These are phyloP conservation scores for Corynascus novoguineensis DNA, from an alignment of 495 filamentous ascomycete genomes.

Conservation along the genomic window DNA sequence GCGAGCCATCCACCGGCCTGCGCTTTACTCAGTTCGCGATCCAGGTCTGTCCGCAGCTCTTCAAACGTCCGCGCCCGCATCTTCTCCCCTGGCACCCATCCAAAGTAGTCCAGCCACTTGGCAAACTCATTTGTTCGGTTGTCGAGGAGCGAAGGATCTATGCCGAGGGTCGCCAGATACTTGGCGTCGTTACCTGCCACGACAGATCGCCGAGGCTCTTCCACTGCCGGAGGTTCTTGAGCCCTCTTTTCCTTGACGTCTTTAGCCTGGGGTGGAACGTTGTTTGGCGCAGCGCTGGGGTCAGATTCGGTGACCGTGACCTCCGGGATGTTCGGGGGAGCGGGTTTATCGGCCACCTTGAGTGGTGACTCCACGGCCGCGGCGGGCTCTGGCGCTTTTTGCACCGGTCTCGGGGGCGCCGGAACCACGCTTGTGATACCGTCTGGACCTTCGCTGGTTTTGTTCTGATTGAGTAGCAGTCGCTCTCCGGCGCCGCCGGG, in stretches of 20 bases:
- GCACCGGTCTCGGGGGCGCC: conserved; percentile 53
- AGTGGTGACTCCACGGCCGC: conserved; percentile 21
- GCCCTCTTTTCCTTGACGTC: conserved; percentile 29
- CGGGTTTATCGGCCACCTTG: conserved; percentile 28
- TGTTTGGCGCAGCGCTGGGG: conserved; percentile 30
- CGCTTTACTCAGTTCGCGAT: conserved; percentile 79
- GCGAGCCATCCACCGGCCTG: conserved; percentile 91
- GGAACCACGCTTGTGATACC: conserved; percentile 84
- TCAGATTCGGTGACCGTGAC: conserved; percentile 46
- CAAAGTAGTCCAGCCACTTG: conserved; percentile 75
- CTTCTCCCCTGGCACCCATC: conserved; percentile 73
- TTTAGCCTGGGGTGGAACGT: conserved; percentile 38
- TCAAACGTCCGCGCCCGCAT: conserved; percentile 69
- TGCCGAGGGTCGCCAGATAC: conserved; percentile 70
- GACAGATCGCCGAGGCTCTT: conserved; percentile 49
- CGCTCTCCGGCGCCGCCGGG: conserved; percentile 76
- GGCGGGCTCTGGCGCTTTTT: conserved; percentile 23
- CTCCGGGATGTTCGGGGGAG: conserved; percentile 39
- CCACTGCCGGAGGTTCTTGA: conserved; percentile 31
- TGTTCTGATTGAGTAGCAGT: conserved; percentile 50
- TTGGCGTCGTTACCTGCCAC: conserved; percentile 69
- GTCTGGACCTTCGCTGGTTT: conserved; percentile 62
- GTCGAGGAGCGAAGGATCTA: conserved; percentile 64
- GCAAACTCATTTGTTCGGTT: conserved; percentile 62
- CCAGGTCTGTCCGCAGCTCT: conserved; percentile 73